Evolutionary conservation across 306 rosid genomes (phyloP), one percentile per base, ranked within the genome.

Genomic region (Lupinus albus): DNA sequence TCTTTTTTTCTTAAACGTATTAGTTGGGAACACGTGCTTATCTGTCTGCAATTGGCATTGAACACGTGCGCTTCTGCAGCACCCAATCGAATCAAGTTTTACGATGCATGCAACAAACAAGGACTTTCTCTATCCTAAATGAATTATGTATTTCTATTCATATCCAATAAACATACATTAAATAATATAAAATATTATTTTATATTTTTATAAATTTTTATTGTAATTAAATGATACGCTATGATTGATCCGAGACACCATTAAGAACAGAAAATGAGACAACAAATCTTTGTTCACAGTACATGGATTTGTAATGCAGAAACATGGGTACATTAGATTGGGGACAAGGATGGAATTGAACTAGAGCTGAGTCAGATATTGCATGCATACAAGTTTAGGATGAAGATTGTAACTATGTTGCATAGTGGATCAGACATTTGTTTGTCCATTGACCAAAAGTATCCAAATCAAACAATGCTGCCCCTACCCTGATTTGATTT

Each of bases 21-120:
- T 2, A 25, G 30, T 25, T 25, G 4, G 30, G 30, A 25, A 25
- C 4, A 25, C 4, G 30, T 25, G 49, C 79, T 4, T 9, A 28
- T 57, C 58, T 44, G 59, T 44, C 57, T 62, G 61, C 46, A 70
- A 48, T 4, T 50, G 77, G 66, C 63, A 20, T 9, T 64, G 77
- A 74, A 17, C 51, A 67, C 72, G 81, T 52, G 79, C 85, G 11
- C 84, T 85, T 18, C 33, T 80, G 16, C 75, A 78, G 47, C 65
- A 70, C 0, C 49, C 57, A 16, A 3, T 8, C 28, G 67, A 75
- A 12, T 55, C 76, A 13, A 63, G 54, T n/a, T 50, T 41, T 21
- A n/a, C 53, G 1, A 38, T 57, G 42, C 62, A 53, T 82, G 63
- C 71, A 14, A 53, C 69, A 9, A 80, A 74, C 70, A 32, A 72